Conservation (phyloP, 148 eudicot species). For the Nepenthes gracilis region DNA sequence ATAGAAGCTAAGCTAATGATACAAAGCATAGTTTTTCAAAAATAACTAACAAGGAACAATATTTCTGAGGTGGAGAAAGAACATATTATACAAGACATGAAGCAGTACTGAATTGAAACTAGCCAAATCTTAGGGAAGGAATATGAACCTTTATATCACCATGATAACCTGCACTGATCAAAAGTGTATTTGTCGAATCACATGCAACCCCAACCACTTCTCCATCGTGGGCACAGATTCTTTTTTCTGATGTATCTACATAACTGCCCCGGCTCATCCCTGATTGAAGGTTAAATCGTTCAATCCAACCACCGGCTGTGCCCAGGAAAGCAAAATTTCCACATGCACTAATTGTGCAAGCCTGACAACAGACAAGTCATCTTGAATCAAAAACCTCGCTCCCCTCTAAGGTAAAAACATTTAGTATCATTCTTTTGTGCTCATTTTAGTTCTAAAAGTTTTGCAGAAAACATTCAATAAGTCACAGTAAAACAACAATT, state of each 20-base stretch:
- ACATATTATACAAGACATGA: neutral
- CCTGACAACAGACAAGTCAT: slow-evolving; percentile 24
- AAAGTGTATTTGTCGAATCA: slow-evolving; percentile 75
- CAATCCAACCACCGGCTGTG: slow-evolving; percentile 96
- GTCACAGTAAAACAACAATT: too few relatives aligned
- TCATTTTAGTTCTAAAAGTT: too few relatives aligned
- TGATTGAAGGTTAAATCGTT: slow-evolving; percentile 94
- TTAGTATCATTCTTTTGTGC: neutral
- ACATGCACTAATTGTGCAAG: slow-evolving; percentile 91
- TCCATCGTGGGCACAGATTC: slow-evolving; percentile 59
- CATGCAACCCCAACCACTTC: slow-evolving; percentile 94
- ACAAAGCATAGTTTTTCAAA: too few relatives aligned
- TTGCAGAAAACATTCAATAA: too few relatives aligned
- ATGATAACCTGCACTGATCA: slow-evolving; percentile 87
- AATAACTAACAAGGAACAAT: too few relatives aligned
- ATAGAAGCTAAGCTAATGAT: too few relatives aligned
- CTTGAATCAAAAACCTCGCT: neutral
- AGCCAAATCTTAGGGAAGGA: neutral
- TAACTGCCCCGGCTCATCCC: slow-evolving; percentile 91
- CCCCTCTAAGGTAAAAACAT: neutral
- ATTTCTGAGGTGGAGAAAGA: neutral
- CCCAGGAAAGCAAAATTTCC: slow-evolving; percentile 92
- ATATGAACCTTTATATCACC: slow-evolving; percentile 74
- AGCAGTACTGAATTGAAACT: neutral
- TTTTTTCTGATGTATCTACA: slow-evolving; percentile 44